Conservation (phyloP, 805 yeast genomes). For the Sungouiella blattae region DNA sequence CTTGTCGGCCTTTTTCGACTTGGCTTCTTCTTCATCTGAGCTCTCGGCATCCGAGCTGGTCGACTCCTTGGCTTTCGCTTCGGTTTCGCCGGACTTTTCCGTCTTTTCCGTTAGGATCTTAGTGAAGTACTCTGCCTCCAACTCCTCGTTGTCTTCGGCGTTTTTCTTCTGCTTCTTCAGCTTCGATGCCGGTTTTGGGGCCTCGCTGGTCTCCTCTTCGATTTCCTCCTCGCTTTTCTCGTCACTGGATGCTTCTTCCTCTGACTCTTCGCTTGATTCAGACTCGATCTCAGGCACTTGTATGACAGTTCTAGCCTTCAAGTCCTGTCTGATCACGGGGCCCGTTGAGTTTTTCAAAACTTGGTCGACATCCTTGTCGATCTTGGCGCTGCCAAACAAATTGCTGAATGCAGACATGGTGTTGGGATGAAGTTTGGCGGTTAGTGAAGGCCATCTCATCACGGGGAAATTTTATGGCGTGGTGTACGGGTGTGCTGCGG, state of each 20-base stretch:
- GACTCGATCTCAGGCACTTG: conserved; percentile 14
- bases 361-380: conserved; percentile 26
- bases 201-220: conserved; percentile 2
- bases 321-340: conserved; percentile 42
- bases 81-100: conserved; percentile 12
- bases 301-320: conserved; percentile 30
- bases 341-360: conserved; percentile 35
- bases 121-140: conserved; percentile 2
- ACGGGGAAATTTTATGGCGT: neutral
- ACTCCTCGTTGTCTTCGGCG: conserved; percentile 39
- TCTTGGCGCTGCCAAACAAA: conserved; percentile 29
- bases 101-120: conserved; percentile 20
- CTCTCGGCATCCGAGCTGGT: conserved; percentile 15
- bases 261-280: neutral
- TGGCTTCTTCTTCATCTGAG: conserved; percentile 14
- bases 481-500: conserved; percentile 15
- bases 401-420: conserved; percentile 34
- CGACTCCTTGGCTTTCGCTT: conserved; percentile 18
- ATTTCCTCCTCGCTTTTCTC: conserved; percentile 10
- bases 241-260: conserved; percentile 8
- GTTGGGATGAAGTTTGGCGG: neutral
- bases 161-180: conserved; percentile 16
- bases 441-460: conserved; percentile 9
- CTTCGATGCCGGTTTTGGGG: neutral
- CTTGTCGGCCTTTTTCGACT: conserved; percentile 10